These are phyloP conservation scores for Hyphopichia wangnamkhiaoensis DNA, from an alignment of 1,139 yeast genomes.

Conservation along the genomic window DNA sequence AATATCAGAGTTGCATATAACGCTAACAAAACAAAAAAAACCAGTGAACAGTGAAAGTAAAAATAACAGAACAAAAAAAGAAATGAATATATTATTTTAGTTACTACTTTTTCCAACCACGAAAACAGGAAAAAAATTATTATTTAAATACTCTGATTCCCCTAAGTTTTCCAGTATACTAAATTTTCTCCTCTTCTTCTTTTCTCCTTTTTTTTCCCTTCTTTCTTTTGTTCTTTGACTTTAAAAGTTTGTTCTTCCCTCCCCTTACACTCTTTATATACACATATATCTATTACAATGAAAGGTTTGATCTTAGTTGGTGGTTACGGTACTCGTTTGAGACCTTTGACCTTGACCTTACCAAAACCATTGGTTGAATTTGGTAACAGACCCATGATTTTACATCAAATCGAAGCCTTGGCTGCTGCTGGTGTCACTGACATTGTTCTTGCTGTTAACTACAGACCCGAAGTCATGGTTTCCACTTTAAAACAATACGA, in stretches of 20 bases:
- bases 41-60: no score
- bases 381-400: conserved; percentile 96
- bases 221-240: conserved; percentile 6
- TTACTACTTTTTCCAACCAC: not conserved
- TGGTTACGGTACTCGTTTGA: conserved; percentile 99
- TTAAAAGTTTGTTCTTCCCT: not conserved
- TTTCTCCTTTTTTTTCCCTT: not conserved
- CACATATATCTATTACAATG: no score
- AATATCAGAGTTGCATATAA: no score
- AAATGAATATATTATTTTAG: no score
- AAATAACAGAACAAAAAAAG: no score
- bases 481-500: conserved; percentile 92
- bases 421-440: conserved; percentile 99
- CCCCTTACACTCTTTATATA: conserved; percentile 5
- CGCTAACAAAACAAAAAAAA: no score
- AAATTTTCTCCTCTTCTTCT: not conserved
- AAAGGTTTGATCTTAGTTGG: conserved; percentile 98
- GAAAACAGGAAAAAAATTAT: no score
- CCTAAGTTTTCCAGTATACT: not conserved
- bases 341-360: conserved; percentile 94
- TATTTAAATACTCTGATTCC: conserved; percentile 1
- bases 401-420: conserved; percentile 97
- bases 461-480: conserved; percentile 99
- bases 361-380: conserved; percentile 99
- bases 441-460: conserved; percentile 97